phyloP scores from a whole-genome alignment of 305 asterid species.

The Solanum hybrid region DNA sequence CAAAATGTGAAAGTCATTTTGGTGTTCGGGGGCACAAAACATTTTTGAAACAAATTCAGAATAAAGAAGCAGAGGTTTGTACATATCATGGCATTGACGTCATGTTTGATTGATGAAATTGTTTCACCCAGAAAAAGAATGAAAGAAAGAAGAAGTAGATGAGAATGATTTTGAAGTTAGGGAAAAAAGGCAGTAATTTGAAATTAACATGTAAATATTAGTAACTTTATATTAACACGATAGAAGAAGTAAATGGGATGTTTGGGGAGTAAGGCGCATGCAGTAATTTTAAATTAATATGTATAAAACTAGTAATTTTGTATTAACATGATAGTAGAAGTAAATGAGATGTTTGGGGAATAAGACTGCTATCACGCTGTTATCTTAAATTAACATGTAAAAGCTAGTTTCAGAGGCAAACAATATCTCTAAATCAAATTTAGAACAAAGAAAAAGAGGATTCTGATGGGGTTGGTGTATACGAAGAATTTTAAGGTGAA shows the following conservation, averaged over 20 bases:
- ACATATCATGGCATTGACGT: neutral
- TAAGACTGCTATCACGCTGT: neutral
- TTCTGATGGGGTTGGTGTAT: neutral
- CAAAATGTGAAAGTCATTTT: neutral
- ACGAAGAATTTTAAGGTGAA: neutral
- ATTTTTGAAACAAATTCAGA: neutral
- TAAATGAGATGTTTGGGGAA: neutral
- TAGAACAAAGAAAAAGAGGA: neutral
- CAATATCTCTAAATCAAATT: neutral
- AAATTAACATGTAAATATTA: neutral
- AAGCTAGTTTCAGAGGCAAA: neutral
- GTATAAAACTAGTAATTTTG: neutral
- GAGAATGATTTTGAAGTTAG: neutral
- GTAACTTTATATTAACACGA: neutral
- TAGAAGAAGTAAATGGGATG: neutral
- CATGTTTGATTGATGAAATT: neutral
- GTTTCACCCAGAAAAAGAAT: neutral
- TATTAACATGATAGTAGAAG: neutral
- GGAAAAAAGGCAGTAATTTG: neutral
- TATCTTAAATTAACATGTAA: neutral
- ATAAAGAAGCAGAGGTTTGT: neutral
- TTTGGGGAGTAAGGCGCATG: neutral
- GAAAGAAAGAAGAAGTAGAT: neutral
- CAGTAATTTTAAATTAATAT: neutral
- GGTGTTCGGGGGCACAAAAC: neutral